Percentiles rank a stretch among this genome's conserved stretches.
Evolutionary conservation across 2,329 filamentous ascomycete genomes (phyloP).

Genomic region (Daldinia sp.): DNA sequence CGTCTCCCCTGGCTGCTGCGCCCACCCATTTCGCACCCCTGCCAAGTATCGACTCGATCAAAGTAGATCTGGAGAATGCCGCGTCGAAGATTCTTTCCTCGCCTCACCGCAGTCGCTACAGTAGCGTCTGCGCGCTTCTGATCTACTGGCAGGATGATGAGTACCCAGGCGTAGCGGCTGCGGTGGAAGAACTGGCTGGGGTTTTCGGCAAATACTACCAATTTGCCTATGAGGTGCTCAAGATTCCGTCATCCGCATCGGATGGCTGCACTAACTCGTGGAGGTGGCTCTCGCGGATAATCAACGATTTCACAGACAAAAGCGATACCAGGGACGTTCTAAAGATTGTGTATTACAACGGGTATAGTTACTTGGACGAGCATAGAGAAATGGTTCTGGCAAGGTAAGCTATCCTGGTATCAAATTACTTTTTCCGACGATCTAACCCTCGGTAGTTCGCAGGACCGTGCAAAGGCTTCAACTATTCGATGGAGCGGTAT

Average conservation of each 20-base stretch:
- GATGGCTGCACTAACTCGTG: constrained; percentile 63
- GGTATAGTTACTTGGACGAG: constrained; percentile 65
- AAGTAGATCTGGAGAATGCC: constrained; percentile 65
- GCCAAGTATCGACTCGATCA: constrained; percentile 64
- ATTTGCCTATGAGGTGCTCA: constrained; percentile 62
- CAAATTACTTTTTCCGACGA: constrained; percentile 7
- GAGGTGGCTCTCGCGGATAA: constrained; percentile 65
- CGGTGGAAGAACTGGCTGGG: constrained; percentile 62
- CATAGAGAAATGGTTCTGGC: constrained; percentile 69
- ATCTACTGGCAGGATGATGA: constrained; percentile 69
- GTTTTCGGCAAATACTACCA: constrained; percentile 66
- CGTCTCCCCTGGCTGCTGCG: constrained; percentile 48
- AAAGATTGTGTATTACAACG: constrained; percentile 70
- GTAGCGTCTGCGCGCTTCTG: constrained; percentile 64
- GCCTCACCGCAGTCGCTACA: constrained; percentile 65
- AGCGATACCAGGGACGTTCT: constrained; percentile 67
- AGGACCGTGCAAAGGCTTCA: constrained; percentile 58
- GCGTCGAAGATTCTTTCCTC: constrained; percentile 64
- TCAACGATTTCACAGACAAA: constrained; percentile 66
- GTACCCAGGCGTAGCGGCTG: constrained; percentile 56
- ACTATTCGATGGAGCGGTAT: constrained; percentile 68
- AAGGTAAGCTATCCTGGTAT: constrained; percentile 57
- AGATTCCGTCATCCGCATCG: constrained; percentile 61
- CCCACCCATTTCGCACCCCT: constrained; percentile 50
- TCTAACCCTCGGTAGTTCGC: constrained; percentile 57